Evolutionary conservation across 345 rosid genomes (phyloP).

Genomic region (Populus nigra): DNA sequence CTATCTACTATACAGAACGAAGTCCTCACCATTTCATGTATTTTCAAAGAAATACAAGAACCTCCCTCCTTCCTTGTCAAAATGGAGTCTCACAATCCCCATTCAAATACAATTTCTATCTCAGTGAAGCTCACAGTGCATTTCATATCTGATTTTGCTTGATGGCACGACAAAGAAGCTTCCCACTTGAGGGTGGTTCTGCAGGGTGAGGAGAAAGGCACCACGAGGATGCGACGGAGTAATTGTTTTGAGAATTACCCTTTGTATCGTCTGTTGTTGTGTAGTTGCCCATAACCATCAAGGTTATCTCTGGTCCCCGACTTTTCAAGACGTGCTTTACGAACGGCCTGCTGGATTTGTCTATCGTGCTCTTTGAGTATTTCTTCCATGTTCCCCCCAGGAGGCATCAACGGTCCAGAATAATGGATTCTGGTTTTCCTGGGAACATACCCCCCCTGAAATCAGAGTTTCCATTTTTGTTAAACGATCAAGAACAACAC

Average conservation of each 20-base stretch:
- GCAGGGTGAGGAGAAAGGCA: not conserved
- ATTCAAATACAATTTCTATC: not conserved
- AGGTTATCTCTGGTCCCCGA: constrained; percentile 41
- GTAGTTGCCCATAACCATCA: constrained; percentile 24
- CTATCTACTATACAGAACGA: constrained; percentile 15
- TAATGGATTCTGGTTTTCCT: constrained; percentile 74
- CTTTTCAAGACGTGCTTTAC: constrained; percentile 68
- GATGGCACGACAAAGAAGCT: constrained; percentile 1
- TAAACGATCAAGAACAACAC: not conserved
- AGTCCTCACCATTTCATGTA: constrained; percentile 12
- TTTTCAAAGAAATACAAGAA: not conserved
- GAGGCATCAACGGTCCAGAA: constrained; percentile 93
- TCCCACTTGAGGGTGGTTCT: not conserved
- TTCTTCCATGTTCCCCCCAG: constrained; percentile 83
- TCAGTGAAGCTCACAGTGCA: not conserved
- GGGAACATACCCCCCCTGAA: constrained; percentile 61
- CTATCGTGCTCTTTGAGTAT: constrained; percentile 87
- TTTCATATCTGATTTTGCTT: not conserved
- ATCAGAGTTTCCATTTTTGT: not conserved
- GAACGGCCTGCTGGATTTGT: constrained; percentile 86
- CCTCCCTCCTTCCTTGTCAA: not conserved
- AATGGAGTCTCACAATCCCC: not conserved
- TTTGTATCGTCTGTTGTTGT: constrained; percentile 24
- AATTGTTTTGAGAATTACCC: constrained; percentile 6
- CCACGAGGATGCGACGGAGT: not conserved